Evolutionary conservation across 1,284 basidiomycete species (phyloP).

Genomic region (Tilletia horrida): DNA sequence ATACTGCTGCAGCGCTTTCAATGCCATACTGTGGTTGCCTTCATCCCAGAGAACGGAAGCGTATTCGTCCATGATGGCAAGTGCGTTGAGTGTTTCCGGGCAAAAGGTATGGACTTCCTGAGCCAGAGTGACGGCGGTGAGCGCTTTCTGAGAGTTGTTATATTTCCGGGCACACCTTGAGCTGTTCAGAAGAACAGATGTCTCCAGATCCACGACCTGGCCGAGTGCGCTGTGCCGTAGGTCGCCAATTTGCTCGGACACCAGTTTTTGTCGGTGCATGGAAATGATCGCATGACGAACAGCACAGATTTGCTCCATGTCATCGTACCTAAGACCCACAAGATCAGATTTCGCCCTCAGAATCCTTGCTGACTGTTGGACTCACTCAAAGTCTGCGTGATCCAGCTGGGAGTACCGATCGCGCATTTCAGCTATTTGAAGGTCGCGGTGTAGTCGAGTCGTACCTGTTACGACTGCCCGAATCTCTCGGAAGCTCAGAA

Average conservation of each 20-base stretch:
- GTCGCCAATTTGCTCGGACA: conserved; percentile 70
- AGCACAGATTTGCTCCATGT: conserved; percentile 74
- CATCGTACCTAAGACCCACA: conserved; percentile 63
- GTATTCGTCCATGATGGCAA: conserved; percentile 68
- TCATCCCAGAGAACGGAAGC: conserved; percentile 85
- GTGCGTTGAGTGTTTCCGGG: conserved; percentile 59
- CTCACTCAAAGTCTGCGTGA: conserved; percentile 10
- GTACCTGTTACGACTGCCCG: conserved; percentile 28
- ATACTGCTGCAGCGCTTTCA: conserved; percentile 67
- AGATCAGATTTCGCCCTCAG: conserved; percentile 10
- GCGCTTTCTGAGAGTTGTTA: conserved; percentile 71
- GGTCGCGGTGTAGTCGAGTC: background rate
- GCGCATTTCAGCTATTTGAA: background rate
- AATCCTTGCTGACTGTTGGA: conserved; percentile 19
- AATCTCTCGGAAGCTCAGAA: conserved; percentile 37
- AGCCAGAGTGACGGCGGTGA: conserved; percentile 78
- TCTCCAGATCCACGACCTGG: conserved; percentile 66
- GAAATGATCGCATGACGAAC: conserved; percentile 78
- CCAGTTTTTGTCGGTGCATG: conserved; percentile 65
- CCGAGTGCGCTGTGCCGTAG: conserved; percentile 63
- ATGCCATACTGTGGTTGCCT: conserved; percentile 77
- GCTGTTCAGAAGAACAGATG: conserved; percentile 68
- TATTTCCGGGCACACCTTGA: conserved; percentile 71
- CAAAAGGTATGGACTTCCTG: background rate
- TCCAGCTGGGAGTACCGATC: background rate